A percentile compares a stretch with the other conserved stretches of the same genome.
These are phyloP conservation scores for Xylariales sp. DNA, from an alignment of 2,329 filamentous ascomycete genomes.

Conservation along the genomic window DNA sequence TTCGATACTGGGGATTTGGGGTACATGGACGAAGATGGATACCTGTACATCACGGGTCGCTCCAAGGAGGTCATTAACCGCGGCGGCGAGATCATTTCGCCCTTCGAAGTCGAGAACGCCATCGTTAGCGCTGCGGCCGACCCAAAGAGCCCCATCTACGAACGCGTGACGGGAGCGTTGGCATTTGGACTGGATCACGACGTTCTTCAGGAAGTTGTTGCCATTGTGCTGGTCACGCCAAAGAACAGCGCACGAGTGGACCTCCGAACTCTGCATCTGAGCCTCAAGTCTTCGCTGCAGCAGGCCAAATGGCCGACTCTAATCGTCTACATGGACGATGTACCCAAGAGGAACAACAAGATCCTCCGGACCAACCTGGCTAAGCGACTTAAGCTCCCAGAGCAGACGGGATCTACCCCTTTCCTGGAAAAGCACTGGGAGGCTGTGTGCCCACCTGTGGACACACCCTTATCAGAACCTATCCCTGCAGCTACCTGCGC, in stretches of 20 bases:
- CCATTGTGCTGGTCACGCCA: slow-evolving; percentile 46
- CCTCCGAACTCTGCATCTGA: slow-evolving; percentile 41
- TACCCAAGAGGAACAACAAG: slow-evolving; percentile 54
- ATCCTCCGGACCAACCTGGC: slow-evolving; percentile 49
- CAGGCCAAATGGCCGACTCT: slow-evolving; percentile 49
- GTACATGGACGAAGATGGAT: slow-evolving; percentile 45
- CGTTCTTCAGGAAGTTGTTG: slow-evolving; percentile 52
- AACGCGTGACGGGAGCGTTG: slow-evolving; percentile 42
- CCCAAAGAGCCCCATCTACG: slow-evolving; percentile 36
- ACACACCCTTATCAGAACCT: slow-evolving; percentile 36
- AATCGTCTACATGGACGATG: slow-evolving; percentile 50
- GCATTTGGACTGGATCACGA: slow-evolving; percentile 50
- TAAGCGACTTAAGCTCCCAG: slow-evolving; percentile 39
- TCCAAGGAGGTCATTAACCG: slow-evolving; percentile 55
- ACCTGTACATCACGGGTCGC: slow-evolving; percentile 49
- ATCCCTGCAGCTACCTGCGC: slow-evolving; percentile 32
- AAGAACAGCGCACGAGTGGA: slow-evolving; percentile 37
- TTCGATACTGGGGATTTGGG: slow-evolving; percentile 53
- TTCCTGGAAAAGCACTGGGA: slow-evolving; percentile 44
- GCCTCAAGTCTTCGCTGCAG: slow-evolving; percentile 42
- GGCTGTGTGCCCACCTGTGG: slow-evolving; percentile 41
- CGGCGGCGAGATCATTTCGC: slow-evolving; percentile 55
- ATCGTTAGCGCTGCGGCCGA: slow-evolving; percentile 42
- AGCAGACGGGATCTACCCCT: slow-evolving; percentile 38
- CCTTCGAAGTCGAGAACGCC: slow-evolving; percentile 55